Evolutionary conservation across 192 early-diverging fungal species (phyloP), one percentile per base, ranked within the genome.

Genomic region (Coemansia sp.): DNA sequence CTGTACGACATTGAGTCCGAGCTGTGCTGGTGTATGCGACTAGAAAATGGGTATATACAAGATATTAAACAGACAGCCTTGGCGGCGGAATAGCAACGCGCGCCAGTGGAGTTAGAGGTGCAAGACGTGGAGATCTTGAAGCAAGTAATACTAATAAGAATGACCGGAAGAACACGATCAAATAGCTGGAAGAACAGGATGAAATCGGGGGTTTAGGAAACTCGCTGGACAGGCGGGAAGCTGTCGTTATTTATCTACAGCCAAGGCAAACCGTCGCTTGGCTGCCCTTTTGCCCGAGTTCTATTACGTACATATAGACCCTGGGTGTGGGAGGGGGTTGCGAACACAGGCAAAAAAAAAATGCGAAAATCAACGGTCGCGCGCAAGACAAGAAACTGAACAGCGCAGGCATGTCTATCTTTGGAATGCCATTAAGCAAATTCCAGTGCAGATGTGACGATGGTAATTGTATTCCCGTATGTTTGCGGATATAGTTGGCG

Each of bases 401-500:
- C 32, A 32, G 53, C 50, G 19, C 21, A 30, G 26, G 50, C 26
- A 30, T 30, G 57, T 59, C 59, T 61, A 61, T 61, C 35, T 61
- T 61, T 61, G 59, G 59, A 32, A 59, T 19, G 32, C 3, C 59
- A 61, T 59, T 33, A 32, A 38, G 33, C 30, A 33, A 57, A 57
- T 33, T 13, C 30, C 32, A n/a, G 57, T 35, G n/a, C 28, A 37
- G 14, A 37, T 9, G 30, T 37, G 30, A 19, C n/a, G 32, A 37
- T 37, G 16, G 32, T 59, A 59, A 59, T 59, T 59, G 57, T 37
- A 9, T 59, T 23, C 49, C 23, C 4, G 52, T 55, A 28, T 55
- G 23, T 55, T 37, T 59, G 35, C 57, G 57, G 57, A 59, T 59
- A 59, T n/a, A 55, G 52, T n/a, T 19, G n/a, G 47, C 35, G 35